Percentiles rank a stretch among this genome's conserved stretches.
Conservation (phyloP, 2,329 filamentous ascomycete species). For the Domatiomyces catenatus region DNA sequence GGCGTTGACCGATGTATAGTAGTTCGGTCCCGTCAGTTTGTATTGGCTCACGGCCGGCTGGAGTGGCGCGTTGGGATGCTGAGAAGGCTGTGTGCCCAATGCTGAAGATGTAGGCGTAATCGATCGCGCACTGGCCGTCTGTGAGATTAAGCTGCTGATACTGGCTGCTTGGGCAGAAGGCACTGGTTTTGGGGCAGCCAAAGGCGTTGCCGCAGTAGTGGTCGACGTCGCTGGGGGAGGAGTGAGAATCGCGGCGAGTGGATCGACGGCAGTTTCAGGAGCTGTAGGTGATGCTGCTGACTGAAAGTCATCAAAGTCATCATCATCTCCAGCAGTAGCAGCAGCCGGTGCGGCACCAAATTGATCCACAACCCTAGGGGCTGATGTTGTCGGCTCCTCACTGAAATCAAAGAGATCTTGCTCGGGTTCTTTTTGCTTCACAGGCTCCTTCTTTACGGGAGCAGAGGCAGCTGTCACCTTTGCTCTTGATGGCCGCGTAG, state of each 20-base stretch:
- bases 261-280: constrained; percentile 21
- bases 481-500: constrained; percentile 25
- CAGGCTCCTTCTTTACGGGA: constrained; percentile 28
- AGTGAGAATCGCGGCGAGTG: constrained; percentile 26
- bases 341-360: constrained; percentile 30
- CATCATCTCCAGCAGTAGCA: constrained; percentile 50
- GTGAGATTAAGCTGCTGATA: constrained; percentile 55
- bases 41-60: constrained; percentile 44
- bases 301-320: constrained; percentile 96
- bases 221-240: constrained; percentile 33
- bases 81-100: constrained; percentile 25
- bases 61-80: constrained; percentile 28
- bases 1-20: constrained; percentile 64
- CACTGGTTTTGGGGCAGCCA: constrained; percentile 68
- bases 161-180: constrained; percentile 69
- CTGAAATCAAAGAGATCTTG: constrained; percentile 80
- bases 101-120: constrained; percentile 44
- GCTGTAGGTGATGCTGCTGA: constrained; percentile 53
- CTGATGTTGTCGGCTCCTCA: constrained; percentile 48
- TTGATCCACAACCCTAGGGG: constrained; percentile 24
- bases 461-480: constrained; percentile 17
- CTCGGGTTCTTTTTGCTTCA: constrained; percentile 68
- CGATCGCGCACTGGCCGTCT: constrained; percentile 48
- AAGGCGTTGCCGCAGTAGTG: constrained; percentile 44
- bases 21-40: constrained; percentile 70